Evolutionary conservation across 2,329 filamentous ascomycete species (phyloP), one percentile per base, ranked within the genome.

Genomic region (Fusarium bactridioides): DNA sequence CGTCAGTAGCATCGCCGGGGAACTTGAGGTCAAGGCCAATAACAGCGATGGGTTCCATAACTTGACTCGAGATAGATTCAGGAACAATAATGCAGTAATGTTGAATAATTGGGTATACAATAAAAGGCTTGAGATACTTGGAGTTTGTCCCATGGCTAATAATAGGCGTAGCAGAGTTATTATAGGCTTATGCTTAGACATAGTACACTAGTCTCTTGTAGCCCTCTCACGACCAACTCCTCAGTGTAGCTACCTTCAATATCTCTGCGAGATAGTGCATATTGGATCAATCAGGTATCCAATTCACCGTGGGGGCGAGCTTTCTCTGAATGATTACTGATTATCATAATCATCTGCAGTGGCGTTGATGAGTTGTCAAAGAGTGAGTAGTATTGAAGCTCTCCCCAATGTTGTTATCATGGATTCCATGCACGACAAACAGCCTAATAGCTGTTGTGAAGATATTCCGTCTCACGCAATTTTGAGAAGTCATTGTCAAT

Each of bases 1-100:
- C 37, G 31, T 61, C 58, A 0, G 58, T 61, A 18, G 48, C 58
- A 61, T 61, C 58, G 29, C 58, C 58, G 8, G 58, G 58, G 9
- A 61, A 61, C 31, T 61, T 61, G 48, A 61, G 58, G 16, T 61
- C 58, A 44, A 61, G 48, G 25, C 58, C 48, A 43, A 61, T 44
- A 45, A 61, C 50, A 61, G 58, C 58, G 5, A 61, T 61, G 2
- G 58, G 58, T 40, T 61, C 58, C 58, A 61, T 61, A 38, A 48
- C 38, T 44, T 4, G 48, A 45, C 35, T 31, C 25, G 12, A 37
- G 27, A 8, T 15, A 3, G 7, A 9, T 9, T 10, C 10, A 33
- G 10, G n/a, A 29, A 11, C 12, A 19, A 44, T 23, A 44, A 23
- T 27, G 18, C 18, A 47, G 13, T 29, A 47, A 47, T 11, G 9